Base-by-base conservation (phyloP, 352 stramenopile genomes). In the Phytopythium cucurbitacearum region DNA sequence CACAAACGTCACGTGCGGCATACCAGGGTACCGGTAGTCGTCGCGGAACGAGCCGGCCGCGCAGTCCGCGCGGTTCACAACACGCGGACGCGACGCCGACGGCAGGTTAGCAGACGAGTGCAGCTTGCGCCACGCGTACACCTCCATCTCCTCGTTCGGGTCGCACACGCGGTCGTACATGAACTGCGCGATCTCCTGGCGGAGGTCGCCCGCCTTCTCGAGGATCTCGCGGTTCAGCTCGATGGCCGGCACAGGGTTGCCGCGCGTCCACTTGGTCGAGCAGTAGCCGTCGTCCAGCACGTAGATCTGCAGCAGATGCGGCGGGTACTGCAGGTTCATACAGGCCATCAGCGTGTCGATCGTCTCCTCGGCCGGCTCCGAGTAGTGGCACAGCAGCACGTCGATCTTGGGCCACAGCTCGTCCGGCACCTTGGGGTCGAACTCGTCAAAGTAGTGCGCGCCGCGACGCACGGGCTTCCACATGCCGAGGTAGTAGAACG, bases 131-230 rank as follows among this genome's bases (percentile, higher is more conserved):
- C 84, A 94, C 47, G 76, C 80, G 57, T 94, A 89, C 56, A 94
- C 81, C 56, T 94, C 84, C 64, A 92, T 90, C 1, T 92, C 84
- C 51, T 94, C 84, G 52, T 91, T 90, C 7, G 84, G 72, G 51
- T 94, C 84, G 43, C 80, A 91, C 44, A 94, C 84, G 35, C 84
- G 84, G 57, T 94, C 84, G 57, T 87, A 94, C 81, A 94, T 91
- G 71, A 91, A 94, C 68, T 94, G 84, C 13, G 84, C 84, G 1
- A 94, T 69, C 65, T 94, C 84, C 44, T 91, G 84, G 33, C 84
- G 81, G 10, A 92, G 49, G 33, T 94, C 86, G 15, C 86, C 86
- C 2, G 80, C 60, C 39, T 84, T 91, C 46, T 96, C 85, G 0
- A 93, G 72, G 15, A 91, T 55, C 8, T 71, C 65, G 60, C 89